These are phyloP conservation scores for Penicillium cosmopolitanum DNA, from an alignment of 495 filamentous ascomycete species.

Conservation along the genomic window DNA sequence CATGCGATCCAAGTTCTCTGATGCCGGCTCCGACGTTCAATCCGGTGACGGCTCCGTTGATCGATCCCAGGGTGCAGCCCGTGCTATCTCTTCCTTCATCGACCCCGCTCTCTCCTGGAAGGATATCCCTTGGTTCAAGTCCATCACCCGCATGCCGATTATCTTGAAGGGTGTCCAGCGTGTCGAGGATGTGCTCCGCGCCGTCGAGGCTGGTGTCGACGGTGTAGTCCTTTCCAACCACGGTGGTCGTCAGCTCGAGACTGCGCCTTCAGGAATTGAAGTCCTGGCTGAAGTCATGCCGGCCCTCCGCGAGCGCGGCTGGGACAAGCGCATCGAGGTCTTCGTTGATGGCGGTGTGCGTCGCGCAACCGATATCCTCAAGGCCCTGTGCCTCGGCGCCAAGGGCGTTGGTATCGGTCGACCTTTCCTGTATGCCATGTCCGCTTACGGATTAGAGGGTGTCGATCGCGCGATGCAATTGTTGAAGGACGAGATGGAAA, in stretches of 20 bases:
- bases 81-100: constrained; percentile 93
- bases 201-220: constrained; percentile 80
- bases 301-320: constrained; percentile 77
- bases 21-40: constrained; percentile 84
- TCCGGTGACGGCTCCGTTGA: constrained; percentile 68
- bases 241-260: constrained; percentile 96
- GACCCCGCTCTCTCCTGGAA: constrained; percentile 89
- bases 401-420: constrained; percentile 92
- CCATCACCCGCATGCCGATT: constrained; percentile 95
- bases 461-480: constrained; percentile 93
- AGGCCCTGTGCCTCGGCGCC: constrained; percentile 91
- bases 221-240: constrained; percentile 97
- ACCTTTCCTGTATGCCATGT: constrained; percentile 97
- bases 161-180: constrained; percentile 95
- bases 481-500: constrained; percentile 97
- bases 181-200: constrained; percentile 89
- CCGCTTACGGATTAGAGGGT: constrained; percentile 82
- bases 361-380: constrained; percentile 92
- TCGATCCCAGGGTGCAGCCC: constrained; percentile 85
- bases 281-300: constrained; percentile 97
- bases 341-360: constrained; percentile 91
- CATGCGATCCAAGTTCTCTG: constrained; percentile 92
- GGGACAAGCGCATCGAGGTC: constrained; percentile 84
- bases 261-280: constrained; percentile 87
- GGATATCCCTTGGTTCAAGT: constrained; percentile 92